Conservation (phyloP, 106 monocot genomes). For the Apostasia ramifera region DNA sequence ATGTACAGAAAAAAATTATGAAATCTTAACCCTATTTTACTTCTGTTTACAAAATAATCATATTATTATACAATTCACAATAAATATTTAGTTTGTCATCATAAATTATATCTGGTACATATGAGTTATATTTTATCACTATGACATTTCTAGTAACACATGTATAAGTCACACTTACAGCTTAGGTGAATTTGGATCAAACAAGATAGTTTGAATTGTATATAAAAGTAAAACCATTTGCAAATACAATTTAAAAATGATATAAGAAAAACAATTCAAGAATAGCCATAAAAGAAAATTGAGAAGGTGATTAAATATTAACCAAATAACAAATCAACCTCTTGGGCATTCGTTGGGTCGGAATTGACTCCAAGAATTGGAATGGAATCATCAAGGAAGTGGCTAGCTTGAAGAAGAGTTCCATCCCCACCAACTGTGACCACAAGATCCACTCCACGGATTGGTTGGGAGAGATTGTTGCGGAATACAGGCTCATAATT, state of each 20-base stretch:
- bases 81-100: too few species aligned
- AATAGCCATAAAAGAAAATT: not conserved
- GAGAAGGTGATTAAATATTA: not conserved
- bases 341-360: slow-evolving; percentile 72
- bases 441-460: slow-evolving; percentile 68
- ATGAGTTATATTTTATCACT: too few species aligned
- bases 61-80: too few species aligned
- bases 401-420: slow-evolving; percentile 81
- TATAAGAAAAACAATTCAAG: not conserved
- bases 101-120: too few species aligned
- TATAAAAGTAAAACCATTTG: not conserved
- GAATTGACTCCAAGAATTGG: slow-evolving; percentile 94
- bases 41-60: too few species aligned
- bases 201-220: not conserved
- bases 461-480: slow-evolving; percentile 52
- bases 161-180: too few species aligned
- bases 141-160: too few species aligned
- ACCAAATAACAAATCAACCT: slow-evolving; percentile 29
- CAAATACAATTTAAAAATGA: too few species aligned
- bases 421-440: slow-evolving; percentile 93
- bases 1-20: too few species aligned
- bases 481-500: slow-evolving; percentile 56
- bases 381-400: slow-evolving; percentile 61
- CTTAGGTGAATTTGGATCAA: not conserved
- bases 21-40: too few species aligned